These are phyloP conservation scores for Globisporangium spiculum DNA, from an alignment of 352 stramenopile genomes.

Conservation along the genomic window DNA sequence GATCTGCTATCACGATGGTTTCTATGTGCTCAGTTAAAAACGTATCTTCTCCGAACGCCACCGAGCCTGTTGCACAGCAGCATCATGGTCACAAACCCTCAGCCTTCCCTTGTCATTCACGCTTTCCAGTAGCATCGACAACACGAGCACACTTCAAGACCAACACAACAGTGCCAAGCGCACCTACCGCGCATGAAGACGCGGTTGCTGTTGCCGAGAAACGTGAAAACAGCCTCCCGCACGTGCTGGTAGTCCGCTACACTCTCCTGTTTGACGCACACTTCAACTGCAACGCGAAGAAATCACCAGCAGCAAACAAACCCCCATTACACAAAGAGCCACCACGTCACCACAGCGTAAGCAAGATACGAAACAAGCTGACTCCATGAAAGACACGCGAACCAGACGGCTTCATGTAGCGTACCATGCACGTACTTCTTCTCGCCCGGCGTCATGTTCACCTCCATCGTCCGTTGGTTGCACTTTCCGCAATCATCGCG, in stretches of 20 bases:
- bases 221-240: constrained; percentile 26
- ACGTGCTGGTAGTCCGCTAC: constrained; percentile 37
- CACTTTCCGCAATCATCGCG: neutral
- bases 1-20: constrained; percentile 41
- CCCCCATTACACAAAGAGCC: neutral
- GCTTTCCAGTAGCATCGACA: neutral
- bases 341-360: too few species aligned
- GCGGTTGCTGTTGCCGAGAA: constrained; percentile 14
- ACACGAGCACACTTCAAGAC: neutral
- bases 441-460: neutral
- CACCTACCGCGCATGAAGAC: neutral
- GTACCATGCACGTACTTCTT: neutral
- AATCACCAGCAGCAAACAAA: neutral
- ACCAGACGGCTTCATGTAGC: neutral
- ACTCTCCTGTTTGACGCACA: constrained; percentile 49
- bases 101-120: neutral
- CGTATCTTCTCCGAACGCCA: constrained; percentile 22
- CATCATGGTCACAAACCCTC: neutral
- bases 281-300: constrained; percentile 42
- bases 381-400: neutral
- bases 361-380: neutral
- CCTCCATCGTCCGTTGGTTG: neutral
- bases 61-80: constrained; percentile 22
- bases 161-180: neutral
- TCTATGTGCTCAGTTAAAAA: constrained; percentile 36